Evolutionary conservation across 352 stramenopile species (phyloP).

Genomic region (Peronosclerospora sorghi): DNA sequence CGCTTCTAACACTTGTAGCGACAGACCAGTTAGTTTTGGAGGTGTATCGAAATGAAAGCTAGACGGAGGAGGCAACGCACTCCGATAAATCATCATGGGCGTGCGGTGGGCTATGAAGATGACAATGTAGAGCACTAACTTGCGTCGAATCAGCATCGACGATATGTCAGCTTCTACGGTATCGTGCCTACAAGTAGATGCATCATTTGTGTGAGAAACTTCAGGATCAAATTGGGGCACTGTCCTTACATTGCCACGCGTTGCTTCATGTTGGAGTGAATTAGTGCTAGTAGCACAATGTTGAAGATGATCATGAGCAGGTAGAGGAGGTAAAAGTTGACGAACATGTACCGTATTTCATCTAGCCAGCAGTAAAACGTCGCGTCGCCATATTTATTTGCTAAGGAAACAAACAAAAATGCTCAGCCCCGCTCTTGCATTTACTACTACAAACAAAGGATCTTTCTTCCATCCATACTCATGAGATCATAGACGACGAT

Average conservation of each 20-base stretch:
- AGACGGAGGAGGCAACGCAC: conserved; percentile 18
- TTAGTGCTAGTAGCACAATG: conserved; percentile 46
- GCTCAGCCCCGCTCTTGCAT: background rate
- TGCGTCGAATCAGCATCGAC: conserved; percentile 58
- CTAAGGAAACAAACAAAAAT: conserved; percentile 11
- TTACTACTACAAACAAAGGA: background rate
- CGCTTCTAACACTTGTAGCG: conserved; percentile 27
- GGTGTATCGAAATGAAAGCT: too few species aligned
- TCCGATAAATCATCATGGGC: conserved; percentile 64
- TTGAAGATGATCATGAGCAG: conserved; percentile 61
- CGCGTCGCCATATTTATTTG: conserved; percentile 54
- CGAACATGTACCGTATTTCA: conserved; percentile 50
- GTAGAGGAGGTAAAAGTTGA: conserved; percentile 75
- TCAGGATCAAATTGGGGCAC: too few species aligned
- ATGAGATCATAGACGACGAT: conserved; percentile 48
- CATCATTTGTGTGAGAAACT: too few species aligned
- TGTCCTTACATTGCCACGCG: conserved; percentile 32
- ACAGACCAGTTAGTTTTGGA: too few species aligned
- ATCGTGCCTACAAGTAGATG: conserved; percentile 38
- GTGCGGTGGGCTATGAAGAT: conserved; percentile 56
- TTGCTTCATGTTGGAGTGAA: conserved; percentile 57
- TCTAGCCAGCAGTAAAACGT: conserved; percentile 80
- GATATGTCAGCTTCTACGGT: conserved; percentile 52
- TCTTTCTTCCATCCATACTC: conserved; percentile 16
- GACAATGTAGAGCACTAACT: conserved; percentile 59